These are phyloP conservation scores for Nepenthes gracilis DNA, from an alignment of 148 eudicot genomes.

Conservation along the genomic window DNA sequence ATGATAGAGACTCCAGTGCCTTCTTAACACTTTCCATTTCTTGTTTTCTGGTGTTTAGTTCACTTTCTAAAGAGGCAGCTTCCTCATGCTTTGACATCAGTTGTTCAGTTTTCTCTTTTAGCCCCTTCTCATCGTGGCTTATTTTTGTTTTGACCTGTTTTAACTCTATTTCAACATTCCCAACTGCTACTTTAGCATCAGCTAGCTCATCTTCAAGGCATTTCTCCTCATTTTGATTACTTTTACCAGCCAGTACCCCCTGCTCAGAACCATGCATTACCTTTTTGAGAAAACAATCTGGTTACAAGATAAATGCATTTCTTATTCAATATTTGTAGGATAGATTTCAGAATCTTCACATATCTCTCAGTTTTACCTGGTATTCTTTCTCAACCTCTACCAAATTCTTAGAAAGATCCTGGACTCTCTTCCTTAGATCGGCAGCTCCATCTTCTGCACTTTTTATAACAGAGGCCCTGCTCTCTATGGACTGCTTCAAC, in stretches of 20 bases:
- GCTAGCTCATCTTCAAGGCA: conserved; percentile 93
- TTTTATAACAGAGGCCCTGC: conserved; percentile 63
- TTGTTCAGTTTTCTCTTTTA: conserved; percentile 59
- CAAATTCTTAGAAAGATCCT: conserved; percentile 64
- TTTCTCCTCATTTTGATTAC: conserved; percentile 86
- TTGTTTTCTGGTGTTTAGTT: conserved; percentile 43
- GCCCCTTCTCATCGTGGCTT: conserved; percentile 70
- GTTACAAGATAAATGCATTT: not conserved
- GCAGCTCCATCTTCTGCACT: conserved; percentile 89
- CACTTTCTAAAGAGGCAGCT: conserved; percentile 73
- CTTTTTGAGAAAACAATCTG: not conserved
- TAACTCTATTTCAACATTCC: conserved; percentile 71
- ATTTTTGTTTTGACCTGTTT: conserved; percentile 85
- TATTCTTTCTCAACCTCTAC: conserved; percentile 71
- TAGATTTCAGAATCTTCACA: not conserved
- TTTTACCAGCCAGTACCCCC: conserved; percentile 95
- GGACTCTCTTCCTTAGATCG: conserved; percentile 52
- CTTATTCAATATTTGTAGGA: not conserved
- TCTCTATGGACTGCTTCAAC: conserved; percentile 62
- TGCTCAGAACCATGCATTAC: conserved; percentile 17
- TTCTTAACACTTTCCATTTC: conserved; percentile 56
- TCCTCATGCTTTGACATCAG: conserved; percentile 67
- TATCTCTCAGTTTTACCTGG: conserved; percentile 35
- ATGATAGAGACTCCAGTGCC: conserved; percentile 60
- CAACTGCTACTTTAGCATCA: conserved; percentile 91